Conservation (phyloP, 1,139 yeast genomes). For the Magnusiomyces paraingens region DNA sequence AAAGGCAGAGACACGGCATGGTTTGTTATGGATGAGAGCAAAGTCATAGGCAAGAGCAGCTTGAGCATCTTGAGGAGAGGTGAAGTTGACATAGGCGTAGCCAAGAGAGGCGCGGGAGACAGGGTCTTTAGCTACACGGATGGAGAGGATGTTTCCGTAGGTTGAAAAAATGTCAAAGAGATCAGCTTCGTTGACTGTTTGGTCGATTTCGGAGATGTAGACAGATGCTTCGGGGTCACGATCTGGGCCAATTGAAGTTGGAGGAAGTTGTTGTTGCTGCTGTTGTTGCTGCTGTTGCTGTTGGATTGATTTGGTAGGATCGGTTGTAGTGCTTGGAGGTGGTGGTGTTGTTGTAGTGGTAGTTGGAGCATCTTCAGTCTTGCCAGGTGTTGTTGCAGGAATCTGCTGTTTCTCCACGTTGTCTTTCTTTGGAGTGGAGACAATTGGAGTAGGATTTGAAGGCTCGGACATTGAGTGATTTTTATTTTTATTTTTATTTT, state of each 20-base stretch:
- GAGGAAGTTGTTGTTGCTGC: neutral
- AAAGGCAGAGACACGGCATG: slow-evolving; percentile 91
- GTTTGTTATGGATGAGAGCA: slow-evolving; percentile 73
- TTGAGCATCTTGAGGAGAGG: slow-evolving; percentile 70
- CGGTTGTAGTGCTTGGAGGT: slow-evolving; percentile 2
- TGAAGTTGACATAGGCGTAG: slow-evolving; percentile 89
- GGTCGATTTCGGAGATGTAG: slow-evolving; percentile 15
- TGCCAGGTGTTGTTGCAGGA: neutral
- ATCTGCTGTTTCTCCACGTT: too few species aligned
- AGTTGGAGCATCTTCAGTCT: neutral
- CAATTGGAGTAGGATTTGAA: neutral
- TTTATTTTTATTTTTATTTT: neutral
- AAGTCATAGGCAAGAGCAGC: slow-evolving; percentile 79
- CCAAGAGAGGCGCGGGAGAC: slow-evolving; percentile 82
- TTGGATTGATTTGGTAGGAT: neutral
- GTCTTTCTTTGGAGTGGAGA: neutral
- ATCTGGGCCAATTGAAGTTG: neutral
- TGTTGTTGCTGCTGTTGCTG: neutral
- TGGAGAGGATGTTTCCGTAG: slow-evolving; percentile 77
- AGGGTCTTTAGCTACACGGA: slow-evolving; percentile 90
- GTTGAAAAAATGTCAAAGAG: slow-evolving; percentile 67
- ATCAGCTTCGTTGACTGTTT: slow-evolving; percentile 11
- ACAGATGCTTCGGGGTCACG: slow-evolving; percentile 10
- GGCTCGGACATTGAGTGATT: neutral
- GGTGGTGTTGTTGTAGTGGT: slow-evolving; percentile 1